phyloP scores from a whole-genome alignment of 768 basidiomycete genomes.

The Trametopsis cervina region DNA sequence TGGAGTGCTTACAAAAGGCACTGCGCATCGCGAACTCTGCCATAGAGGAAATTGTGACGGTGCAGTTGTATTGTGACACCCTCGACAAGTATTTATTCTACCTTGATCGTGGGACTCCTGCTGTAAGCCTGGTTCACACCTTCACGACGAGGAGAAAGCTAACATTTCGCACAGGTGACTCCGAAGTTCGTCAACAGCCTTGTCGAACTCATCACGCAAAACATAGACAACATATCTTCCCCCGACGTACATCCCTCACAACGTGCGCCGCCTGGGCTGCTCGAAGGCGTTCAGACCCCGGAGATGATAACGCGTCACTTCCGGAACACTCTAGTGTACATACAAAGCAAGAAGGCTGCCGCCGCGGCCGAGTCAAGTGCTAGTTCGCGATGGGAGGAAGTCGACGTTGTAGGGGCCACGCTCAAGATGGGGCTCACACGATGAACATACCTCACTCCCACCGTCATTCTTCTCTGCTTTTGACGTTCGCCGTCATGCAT shows the following conservation, averaged over 20 bases:
- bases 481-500: neutral
- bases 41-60: slow-evolving; percentile 94
- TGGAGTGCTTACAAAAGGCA: slow-evolving; percentile 97
- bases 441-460: neutral
- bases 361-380: slow-evolving; percentile 34
- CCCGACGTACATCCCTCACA: slow-evolving; percentile 86
- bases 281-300: slow-evolving; percentile 88
- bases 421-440: slow-evolving; percentile 78
- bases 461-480: slow-evolving; percentile 1
- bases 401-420: slow-evolving; percentile 82
- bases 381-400: slow-evolving; percentile 71
- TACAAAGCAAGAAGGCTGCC: slow-evolving; percentile 70
- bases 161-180: slow-evolving; percentile 53
- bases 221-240: slow-evolving; percentile 86
- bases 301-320: slow-evolving; percentile 95
- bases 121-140: slow-evolving; percentile 46
- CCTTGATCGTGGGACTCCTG: slow-evolving; percentile 87
- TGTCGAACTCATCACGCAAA: slow-evolving; percentile 91
- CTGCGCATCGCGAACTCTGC: slow-evolving; percentile 93
- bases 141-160: neutral
- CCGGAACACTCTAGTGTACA: slow-evolving; percentile 80
- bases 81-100: slow-evolving; percentile 96
- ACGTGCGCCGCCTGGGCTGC: slow-evolving; percentile 79
- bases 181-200: slow-evolving; percentile 96
- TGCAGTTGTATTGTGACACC: slow-evolving; percentile 94